Conservation (phyloP, 495 filamentous ascomycete species). For the Aspergillus sclerotiicarbonarius region DNA sequence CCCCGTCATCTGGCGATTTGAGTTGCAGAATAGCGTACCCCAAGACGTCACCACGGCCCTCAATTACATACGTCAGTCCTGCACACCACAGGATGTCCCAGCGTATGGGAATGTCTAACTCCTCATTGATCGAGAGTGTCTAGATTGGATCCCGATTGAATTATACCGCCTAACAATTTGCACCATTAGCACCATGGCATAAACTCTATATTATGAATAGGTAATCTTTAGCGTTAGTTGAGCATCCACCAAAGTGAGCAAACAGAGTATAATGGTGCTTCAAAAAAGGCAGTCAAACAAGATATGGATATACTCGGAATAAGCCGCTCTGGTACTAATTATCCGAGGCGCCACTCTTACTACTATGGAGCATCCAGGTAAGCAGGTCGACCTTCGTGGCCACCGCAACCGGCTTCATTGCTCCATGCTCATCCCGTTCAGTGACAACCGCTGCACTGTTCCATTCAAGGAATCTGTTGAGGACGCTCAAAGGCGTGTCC, state of each 20-base stretch:
- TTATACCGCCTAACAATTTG: too few species aligned
- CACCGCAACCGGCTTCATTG: slow-evolving; percentile 79
- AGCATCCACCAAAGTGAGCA: not conserved
- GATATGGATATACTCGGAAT: not conserved
- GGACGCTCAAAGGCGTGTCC: slow-evolving; percentile 77
- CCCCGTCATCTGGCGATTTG: too few species aligned
- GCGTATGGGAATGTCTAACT: too few species aligned
- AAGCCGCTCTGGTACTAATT: not conserved
- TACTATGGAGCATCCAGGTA: slow-evolving; percentile 84
- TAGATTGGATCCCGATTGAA: too few species aligned
- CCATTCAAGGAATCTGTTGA: slow-evolving; percentile 95
- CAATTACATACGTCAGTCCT: too few species aligned
- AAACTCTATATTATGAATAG: too few species aligned
- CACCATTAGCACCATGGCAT: too few species aligned
- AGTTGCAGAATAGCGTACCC: too few species aligned
- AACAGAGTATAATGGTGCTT: not conserved
- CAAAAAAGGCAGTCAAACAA: slow-evolving; percentile 4
- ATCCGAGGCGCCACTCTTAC: slow-evolving; percentile 11
- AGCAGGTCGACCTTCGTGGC: slow-evolving; percentile 96
- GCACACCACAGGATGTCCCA: too few species aligned
- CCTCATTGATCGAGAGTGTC: too few species aligned
- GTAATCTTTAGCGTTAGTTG: too few species aligned
- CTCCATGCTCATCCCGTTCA: slow-evolving; percentile 57
- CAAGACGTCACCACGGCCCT: too few species aligned
- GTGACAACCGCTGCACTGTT: slow-evolving; percentile 94